Conservation (phyloP, 78 protist species). For the Dictyostelium brefeldianum region DNA sequence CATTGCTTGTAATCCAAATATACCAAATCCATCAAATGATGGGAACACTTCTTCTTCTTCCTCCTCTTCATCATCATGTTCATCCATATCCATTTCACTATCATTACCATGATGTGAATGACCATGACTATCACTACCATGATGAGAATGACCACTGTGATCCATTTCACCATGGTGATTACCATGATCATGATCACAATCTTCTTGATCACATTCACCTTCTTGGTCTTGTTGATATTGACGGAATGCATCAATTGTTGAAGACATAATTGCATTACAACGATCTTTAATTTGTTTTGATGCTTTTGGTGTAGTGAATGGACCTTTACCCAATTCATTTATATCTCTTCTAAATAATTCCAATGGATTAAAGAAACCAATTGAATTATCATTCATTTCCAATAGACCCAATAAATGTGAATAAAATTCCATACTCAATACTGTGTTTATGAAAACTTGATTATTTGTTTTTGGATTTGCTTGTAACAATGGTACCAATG, state of each 20-base stretch:
- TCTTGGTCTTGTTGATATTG: conserved; percentile 53
- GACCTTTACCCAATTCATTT: neutral
- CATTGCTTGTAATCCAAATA: conserved; percentile 75
- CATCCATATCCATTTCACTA: neutral
- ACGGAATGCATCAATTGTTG: conserved; percentile 41
- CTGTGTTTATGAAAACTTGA: conserved; percentile 8
- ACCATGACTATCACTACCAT: neutral
- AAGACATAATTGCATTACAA: neutral
- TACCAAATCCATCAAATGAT: conserved; percentile 70
- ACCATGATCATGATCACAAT: conserved; percentile 55
- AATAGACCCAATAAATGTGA: conserved; percentile 56
- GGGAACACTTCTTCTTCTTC: conserved; percentile 50
- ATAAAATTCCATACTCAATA: conserved; percentile 59
- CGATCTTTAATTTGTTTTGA: conserved; percentile 17
- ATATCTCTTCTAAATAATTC: conserved; percentile 31
- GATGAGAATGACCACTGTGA: neutral
- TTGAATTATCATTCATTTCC: conserved; percentile 72
- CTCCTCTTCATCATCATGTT: neutral
- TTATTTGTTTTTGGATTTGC: conserved; percentile 52
- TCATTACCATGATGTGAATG: neutral
- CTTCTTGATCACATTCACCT: conserved; percentile 62
- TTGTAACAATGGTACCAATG: conserved; percentile 28
- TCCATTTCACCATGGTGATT: neutral
- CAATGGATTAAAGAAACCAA: conserved; percentile 59
- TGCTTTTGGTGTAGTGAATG: neutral